These are phyloP conservation scores for Coffea humblotiana DNA, from an alignment of 305 asterid species.

Conservation along the genomic window DNA sequence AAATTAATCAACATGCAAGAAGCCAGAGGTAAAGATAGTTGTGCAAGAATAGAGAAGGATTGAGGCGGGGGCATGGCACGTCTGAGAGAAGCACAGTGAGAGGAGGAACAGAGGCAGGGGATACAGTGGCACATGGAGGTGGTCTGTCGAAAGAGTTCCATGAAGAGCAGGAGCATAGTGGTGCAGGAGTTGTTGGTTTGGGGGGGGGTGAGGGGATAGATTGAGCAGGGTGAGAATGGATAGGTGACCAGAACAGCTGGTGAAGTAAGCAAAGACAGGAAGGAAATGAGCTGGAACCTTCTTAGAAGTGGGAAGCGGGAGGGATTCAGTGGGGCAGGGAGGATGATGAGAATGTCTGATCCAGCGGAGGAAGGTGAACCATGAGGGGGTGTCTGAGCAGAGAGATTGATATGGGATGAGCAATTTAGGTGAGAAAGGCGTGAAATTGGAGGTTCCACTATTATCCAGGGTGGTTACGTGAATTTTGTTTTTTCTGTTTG, in stretches of 20 bases:
- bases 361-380: neutral
- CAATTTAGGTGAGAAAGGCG: neutral
- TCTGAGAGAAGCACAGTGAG: neutral
- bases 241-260: no score
- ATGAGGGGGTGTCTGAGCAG: neutral
- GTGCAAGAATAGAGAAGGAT: neutral
- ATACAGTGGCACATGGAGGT: neutral
- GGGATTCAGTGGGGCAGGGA: neutral
- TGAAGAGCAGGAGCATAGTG: neutral
- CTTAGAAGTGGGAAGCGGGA: neutral
- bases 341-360: neutral
- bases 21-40: neutral
- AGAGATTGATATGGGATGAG: neutral
- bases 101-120: neutral
- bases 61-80: neutral
- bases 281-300: neutral
- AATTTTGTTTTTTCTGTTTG: neutral
- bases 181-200: neutral
- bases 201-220: neutral
- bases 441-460: no score
- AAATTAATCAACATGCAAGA: neutral
- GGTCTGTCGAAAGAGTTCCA: neutral
- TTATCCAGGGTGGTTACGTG: no score
- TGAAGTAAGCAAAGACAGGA: neutral
- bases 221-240: neutral